Evolutionary conservation across 345 rosid genomes (phyloP), one percentile per base, ranked within the genome.

Genomic region (Salix brachista): DNA sequence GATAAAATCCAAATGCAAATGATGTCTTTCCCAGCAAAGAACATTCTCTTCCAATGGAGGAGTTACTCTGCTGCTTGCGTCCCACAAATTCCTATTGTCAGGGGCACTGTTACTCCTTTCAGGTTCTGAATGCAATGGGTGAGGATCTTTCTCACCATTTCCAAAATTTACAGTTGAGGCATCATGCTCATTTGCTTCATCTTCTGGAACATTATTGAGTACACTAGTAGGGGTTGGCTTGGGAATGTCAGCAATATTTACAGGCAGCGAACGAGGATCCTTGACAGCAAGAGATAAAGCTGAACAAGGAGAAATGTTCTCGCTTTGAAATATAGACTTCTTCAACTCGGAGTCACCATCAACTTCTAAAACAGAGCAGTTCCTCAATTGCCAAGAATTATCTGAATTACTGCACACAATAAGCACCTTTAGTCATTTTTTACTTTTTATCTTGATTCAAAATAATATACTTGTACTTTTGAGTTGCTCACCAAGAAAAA

Each of bases 11-110:
- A 87, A 75, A 16, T 79, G 87, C 41, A 42, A 78, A 41, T 80
- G 83, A 85, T 88, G 87, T 74, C 84, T 90, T 82, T 95, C 96
- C 89, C 75, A 75, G 75, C 91, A 89, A 78, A 93, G 85, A 61
- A 83, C 77, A 70, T 80, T 78, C 65, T 95, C 99, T 80, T 93
- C 89, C 78, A 86, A 83, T 36, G 96, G 94, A 13, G 82, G 87
- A 58, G 68, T 66, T 66, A 89, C 72, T 72, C 86, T 84, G 79
- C 76, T 26, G 67, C 81, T 79, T 66, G 76, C 82, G 80, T 95
- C 96, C 98, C 98, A 93, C 73, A 93, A 80, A 81, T 75, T 80
- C 61, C 70, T 77, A n/a, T 26, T 37, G 39, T 71, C 54, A 60
- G 70, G 44, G 34, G 74, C 69, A 60, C 8, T 14, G 77, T 39